phyloP scores from a whole-genome alignment of 495 filamentous ascomycete species.

The Staphylotrichum longicolle region DNA sequence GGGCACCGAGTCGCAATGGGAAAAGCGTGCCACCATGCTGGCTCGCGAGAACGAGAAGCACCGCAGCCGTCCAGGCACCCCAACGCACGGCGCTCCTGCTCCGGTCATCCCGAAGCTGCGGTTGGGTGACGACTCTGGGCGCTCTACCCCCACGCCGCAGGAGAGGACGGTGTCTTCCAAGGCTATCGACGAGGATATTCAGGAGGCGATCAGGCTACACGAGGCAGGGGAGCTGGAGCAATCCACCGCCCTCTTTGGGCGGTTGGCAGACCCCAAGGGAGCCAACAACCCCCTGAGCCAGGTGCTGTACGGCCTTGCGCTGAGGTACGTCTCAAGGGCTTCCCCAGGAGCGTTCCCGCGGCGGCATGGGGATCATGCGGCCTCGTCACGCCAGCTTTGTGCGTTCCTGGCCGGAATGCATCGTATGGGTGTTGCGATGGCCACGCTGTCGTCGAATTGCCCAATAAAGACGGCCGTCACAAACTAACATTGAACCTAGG shows the following conservation, averaged over 20 bases:
- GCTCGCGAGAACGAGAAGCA: conserved; percentile 62
- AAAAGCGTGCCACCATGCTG: conserved; percentile 82
- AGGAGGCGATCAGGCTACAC: conserved; percentile 93
- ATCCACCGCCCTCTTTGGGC: conserved; percentile 83
- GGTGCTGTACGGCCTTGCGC: conserved; percentile 90
- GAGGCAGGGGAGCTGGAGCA: conserved; percentile 72
- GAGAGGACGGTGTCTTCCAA: conserved; percentile 45
- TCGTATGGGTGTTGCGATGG: conserved; percentile 20
- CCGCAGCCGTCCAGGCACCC: conserved; percentile 41
- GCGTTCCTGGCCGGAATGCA: conserved; percentile 6
- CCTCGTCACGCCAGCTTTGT: neutral
- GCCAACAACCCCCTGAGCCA: conserved; percentile 91
- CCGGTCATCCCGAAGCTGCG: conserved; percentile 28
- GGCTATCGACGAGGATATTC: conserved; percentile 72
- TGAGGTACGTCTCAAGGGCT: conserved; percentile 60
- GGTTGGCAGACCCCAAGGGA: conserved; percentile 79
- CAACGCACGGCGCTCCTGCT: conserved; percentile 27
- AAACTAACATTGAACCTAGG: conserved; percentile 44
- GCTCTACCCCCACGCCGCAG: conserved; percentile 25
- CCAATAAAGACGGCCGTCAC: conserved; percentile 20
- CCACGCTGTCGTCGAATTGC: conserved; percentile 21
- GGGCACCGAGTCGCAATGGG: conserved; percentile 61
- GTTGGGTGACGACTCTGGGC: conserved; percentile 26
- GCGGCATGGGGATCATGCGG: conserved; percentile 6
- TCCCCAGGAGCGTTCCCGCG: neutral